phyloP scores from a whole-genome alignment of 768 basidiomycete species.

The Podaxis pistillaris region DNA sequence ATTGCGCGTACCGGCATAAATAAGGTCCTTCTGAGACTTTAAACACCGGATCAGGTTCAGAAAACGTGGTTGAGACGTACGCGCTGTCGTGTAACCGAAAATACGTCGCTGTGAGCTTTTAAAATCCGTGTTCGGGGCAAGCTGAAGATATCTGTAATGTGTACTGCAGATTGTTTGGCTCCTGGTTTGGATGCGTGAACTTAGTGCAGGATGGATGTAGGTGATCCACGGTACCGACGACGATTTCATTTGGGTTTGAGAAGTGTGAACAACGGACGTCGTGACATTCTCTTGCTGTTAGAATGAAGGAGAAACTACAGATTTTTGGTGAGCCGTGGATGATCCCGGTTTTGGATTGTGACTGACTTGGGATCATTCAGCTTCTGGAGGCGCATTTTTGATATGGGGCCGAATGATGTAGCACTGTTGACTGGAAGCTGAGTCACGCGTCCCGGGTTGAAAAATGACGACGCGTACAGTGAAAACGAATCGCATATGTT shows the following conservation, averaged over 20 bases:
- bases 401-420: constrained; percentile 10
- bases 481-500: constrained; percentile 3
- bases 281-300: background rate
- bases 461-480: background rate
- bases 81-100: constrained; percentile 52
- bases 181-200: constrained; percentile 34
- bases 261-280: constrained; percentile 11
- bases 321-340: background rate
- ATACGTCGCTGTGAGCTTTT: constrained; percentile 60
- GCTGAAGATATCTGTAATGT: constrained; percentile 49
- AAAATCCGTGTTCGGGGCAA: constrained; percentile 36
- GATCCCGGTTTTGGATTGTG: background rate
- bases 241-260: background rate
- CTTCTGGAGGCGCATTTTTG: constrained; percentile 9
- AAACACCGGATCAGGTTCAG: background rate
- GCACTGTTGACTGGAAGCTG: constrained; percentile 13
- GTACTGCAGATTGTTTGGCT: constrained; percentile 47
- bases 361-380: constrained; percentile 3
- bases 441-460: background rate
- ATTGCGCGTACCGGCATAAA: constrained; percentile 61
- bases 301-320: background rate
- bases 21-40: constrained; percentile 34
- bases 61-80: constrained; percentile 30
- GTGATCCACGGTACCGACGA: background rate
- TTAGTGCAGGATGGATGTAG: constrained; percentile 2